Conservation (phyloP, 345 rosid species). For the Bruguiera parviflora region DNA sequence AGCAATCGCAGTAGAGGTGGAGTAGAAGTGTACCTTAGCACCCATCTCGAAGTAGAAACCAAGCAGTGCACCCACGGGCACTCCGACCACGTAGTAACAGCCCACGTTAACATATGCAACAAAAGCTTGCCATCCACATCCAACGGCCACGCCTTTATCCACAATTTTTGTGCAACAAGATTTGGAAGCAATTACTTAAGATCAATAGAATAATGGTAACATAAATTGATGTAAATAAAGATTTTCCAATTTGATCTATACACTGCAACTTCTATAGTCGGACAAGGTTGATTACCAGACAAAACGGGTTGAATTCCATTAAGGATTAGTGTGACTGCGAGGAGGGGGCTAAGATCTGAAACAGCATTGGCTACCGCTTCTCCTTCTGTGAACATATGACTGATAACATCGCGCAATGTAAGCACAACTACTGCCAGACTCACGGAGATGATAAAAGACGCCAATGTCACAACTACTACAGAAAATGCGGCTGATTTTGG, state of each 20-base stretch:
- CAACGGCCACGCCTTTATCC: constrained; percentile 68
- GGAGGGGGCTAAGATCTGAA: constrained; percentile 62
- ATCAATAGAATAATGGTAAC: neutral
- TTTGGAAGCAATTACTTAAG: too few relatives aligned
- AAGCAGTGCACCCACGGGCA: constrained; percentile 56
- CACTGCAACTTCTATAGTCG: neutral
- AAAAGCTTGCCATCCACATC: constrained; percentile 78
- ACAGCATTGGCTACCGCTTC: constrained; percentile 57
- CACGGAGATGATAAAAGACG: constrained; percentile 43
- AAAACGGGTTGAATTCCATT: constrained; percentile 76
- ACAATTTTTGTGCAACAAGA: neutral
- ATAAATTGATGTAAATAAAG: neutral
- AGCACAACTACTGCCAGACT: constrained; percentile 33
- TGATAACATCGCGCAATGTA: constrained; percentile 41
- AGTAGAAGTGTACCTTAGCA: constrained; percentile 47
- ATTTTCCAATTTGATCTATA: neutral
- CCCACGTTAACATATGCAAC: constrained; percentile 72
- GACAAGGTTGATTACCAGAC: constrained; percentile 38
- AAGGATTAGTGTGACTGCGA: constrained; percentile 54
- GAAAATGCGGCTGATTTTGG: constrained; percentile 68
- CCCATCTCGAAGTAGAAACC: constrained; percentile 62
- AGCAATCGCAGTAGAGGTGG: neutral
- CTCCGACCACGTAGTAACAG: constrained; percentile 62
- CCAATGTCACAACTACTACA: constrained; percentile 41
- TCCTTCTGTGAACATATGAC: constrained; percentile 64